Evolutionary conservation across 169 alveolate genomes (phyloP), one percentile per base, ranked within the genome.

Genomic region (Cryptosporidium tyzzeri): DNA sequence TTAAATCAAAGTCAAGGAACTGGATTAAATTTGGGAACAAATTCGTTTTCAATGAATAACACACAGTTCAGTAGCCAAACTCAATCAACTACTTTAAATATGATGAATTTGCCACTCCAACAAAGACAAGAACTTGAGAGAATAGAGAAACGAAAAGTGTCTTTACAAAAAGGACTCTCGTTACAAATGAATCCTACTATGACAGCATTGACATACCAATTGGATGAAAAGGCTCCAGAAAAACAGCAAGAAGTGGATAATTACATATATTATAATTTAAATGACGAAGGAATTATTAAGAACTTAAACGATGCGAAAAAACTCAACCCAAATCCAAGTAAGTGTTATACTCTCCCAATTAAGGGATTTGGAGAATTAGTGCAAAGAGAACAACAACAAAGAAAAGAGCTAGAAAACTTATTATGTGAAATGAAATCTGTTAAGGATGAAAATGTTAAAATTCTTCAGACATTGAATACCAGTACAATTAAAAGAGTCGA

Each of bases 211-310:
- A 80, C 89, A 3, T 80, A 80, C 55, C 89, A 80, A 39, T 50
- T 80, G 41, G 89, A 80, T 41, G 75, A 65, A n/a, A 80, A 80
- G 33, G 89, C 89, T 12, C 50, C 44, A 51, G 89, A 80, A 65
- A 80, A 80, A 62, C 89, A 80, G 39, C 89, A 80, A 48, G 89
- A 80, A 29, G 89, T 80, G 1, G 89, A 80, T 29, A 80, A 80
- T 41, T 80, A 61, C 26, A 80, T 80, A 7, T 80, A 80, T 18
- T 80, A 80, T 26, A 80, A 80, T 39, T 62, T 80, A 68, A 80
- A 80, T 62, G 89, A 80, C 12, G 89, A 80, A 23, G 80, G 59
- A 7, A 80, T 61, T 10, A 80, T 80, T 48, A 80, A 80, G 12
- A 65, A 39, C 16, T 33, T 80, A 37, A 80, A 80, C n/a, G 70